phyloP scores from a whole-genome alignment of 23 red algal species.

The Gracilaria domingensis region DNA sequence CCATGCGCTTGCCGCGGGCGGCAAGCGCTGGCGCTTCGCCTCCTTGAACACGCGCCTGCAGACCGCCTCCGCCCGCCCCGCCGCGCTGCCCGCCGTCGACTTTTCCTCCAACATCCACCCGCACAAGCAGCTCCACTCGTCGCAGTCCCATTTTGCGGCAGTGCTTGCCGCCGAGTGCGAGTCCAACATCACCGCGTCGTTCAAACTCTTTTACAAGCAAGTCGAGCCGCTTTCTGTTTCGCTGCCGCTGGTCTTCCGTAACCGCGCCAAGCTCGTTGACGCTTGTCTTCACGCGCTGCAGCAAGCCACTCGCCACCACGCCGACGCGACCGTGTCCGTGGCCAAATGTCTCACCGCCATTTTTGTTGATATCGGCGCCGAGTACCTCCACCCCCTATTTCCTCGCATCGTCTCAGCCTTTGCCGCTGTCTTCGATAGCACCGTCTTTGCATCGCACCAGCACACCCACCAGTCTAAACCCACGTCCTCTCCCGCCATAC shows the following conservation, averaged over 20 bases:
- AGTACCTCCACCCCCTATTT: conserved; percentile 60
- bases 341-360: conserved; percentile 56
- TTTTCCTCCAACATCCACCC: conserved; percentile 25
- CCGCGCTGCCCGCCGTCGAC: conserved; percentile 39
- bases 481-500: conserved; percentile 12
- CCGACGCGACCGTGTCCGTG: conserved; percentile 48
- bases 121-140: not conserved
- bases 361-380: conserved; percentile 53
- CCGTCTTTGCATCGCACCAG: not conserved
- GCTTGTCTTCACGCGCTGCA: conserved; percentile 18
- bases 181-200: conserved; percentile 62
- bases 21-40: conserved; percentile 65
- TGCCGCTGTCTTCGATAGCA: conserved; percentile 23
- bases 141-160: conserved; percentile 46
- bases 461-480: not conserved
- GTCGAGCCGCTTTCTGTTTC: conserved; percentile 54
- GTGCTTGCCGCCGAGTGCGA: conserved; percentile 21
- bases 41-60: conserved; percentile 34
- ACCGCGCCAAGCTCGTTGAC: conserved; percentile 42
- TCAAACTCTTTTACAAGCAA: conserved; percentile 21
- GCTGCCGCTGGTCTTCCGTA: conserved; percentile 54
- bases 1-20: conserved; percentile 22
- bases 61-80: conserved; percentile 50
- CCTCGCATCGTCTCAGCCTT: conserved; percentile 46
- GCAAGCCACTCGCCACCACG: conserved; percentile 18